phyloP scores from a whole-genome alignment of 1,284 basidiomycete species.

The Porogramme epimiltina region DNA sequence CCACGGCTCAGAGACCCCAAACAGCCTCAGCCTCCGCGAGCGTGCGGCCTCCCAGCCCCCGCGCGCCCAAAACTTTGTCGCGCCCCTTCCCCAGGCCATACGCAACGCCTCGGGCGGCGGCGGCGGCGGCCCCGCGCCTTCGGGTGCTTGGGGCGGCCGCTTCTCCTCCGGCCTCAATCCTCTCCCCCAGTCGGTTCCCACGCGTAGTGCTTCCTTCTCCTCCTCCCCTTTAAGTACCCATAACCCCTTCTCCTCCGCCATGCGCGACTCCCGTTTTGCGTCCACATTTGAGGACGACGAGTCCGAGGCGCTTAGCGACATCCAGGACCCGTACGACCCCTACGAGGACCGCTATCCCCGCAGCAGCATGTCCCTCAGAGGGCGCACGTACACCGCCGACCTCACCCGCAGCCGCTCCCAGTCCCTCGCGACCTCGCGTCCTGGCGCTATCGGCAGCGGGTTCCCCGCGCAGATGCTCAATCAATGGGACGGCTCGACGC shows the following conservation, averaged over 20 bases:
- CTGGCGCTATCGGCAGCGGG: slow-evolving; percentile 45
- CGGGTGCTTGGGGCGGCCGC: slow-evolving; percentile 39
- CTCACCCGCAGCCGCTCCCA: slow-evolving; percentile 74
- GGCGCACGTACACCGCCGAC: slow-evolving; percentile 58
- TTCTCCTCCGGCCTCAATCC: slow-evolving; percentile 40
- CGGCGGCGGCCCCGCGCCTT: slow-evolving; percentile 38
- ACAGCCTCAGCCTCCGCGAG: slow-evolving; percentile 42
- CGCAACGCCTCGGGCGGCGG: slow-evolving; percentile 46
- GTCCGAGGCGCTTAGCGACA: slow-evolving; percentile 56
- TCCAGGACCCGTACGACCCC: slow-evolving; percentile 32
- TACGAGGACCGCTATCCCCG: slow-evolving; percentile 56
- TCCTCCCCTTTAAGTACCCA: slow-evolving; percentile 44
- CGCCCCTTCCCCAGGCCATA: slow-evolving; percentile 56
- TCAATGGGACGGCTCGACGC: slow-evolving; percentile 57
- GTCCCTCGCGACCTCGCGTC: slow-evolving; percentile 64
- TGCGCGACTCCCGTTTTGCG: slow-evolving; percentile 64
- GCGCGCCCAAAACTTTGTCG: slow-evolving; percentile 48
- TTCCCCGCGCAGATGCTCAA: slow-evolving; percentile 37
- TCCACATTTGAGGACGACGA: slow-evolving; percentile 78
- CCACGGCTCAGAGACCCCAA: slow-evolving; percentile 38
- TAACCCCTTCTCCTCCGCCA: slow-evolving; percentile 55
- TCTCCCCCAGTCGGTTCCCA: slow-evolving; percentile 48
- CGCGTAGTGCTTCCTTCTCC: slow-evolving; percentile 69
- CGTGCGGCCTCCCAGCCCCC: slow-evolving; percentile 73
- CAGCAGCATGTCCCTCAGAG: slow-evolving; percentile 41